phyloP scores from a whole-genome alignment of 2,329 filamentous ascomycete genomes.

The Lasiodiplodia hormozganensis region DNA sequence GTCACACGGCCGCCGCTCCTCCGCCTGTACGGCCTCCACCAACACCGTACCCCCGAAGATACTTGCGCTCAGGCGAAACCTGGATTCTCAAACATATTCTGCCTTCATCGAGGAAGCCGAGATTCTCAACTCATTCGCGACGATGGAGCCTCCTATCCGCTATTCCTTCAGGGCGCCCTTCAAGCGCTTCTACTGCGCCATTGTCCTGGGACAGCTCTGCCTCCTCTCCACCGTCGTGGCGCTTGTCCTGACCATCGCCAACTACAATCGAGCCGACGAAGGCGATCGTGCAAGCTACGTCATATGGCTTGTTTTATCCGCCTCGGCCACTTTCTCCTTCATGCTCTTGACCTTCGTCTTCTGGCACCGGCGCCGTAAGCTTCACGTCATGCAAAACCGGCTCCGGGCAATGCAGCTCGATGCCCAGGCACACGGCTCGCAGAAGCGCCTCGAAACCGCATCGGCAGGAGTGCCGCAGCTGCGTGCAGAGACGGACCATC shows the following conservation, averaged over 20 bases:
- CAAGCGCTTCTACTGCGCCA: conserved; percentile 13
- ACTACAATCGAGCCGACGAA: neutral
- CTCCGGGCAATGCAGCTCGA: conserved; percentile 1
- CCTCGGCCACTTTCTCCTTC: neutral
- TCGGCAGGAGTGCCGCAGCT: neutral
- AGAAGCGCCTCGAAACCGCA: neutral
- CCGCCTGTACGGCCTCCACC: neutral
- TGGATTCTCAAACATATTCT: conserved; percentile 14
- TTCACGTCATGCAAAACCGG: conserved; percentile 11
- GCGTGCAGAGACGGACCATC: conserved; percentile 16
- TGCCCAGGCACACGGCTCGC: conserved; percentile 7
- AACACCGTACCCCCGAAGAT: neutral
- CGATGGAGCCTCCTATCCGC: conserved; percentile 9
- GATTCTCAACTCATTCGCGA: neutral
- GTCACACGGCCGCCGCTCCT: neutral
- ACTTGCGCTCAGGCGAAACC: neutral
- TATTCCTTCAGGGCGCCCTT: neutral
- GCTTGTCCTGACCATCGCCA: conserved; percentile 5
- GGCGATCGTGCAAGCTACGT: neutral
- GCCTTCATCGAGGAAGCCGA: conserved; percentile 14
- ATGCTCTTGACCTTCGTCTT: neutral
- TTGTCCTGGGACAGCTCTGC: neutral
- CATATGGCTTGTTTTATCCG: conserved; percentile 18
- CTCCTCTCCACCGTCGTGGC: conserved; percentile 24
- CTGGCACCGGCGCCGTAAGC: conserved; percentile 17